A percentile compares a stretch with the other conserved stretches of the same genome.
These are phyloP conservation scores for Solanum dulcamara DNA, from an alignment of 257 asterid genomes.

Conservation along the genomic window DNA sequence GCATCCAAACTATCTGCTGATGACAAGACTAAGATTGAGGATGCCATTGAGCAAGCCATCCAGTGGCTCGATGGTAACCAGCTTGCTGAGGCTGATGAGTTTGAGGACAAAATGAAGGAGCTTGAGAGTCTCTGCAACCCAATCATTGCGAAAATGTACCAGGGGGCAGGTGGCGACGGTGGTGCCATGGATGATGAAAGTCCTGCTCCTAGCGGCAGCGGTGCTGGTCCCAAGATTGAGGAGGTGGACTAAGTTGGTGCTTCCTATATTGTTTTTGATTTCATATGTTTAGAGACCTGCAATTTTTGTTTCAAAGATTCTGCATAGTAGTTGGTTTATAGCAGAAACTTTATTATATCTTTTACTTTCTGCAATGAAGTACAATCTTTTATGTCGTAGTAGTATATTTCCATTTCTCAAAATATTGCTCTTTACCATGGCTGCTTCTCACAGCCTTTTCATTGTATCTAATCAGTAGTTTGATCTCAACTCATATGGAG, in stretches of 20 bases:
- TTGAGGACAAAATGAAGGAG: conserved; percentile 86
- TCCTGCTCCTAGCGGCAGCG: conserved; percentile 33
- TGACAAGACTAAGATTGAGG: conserved; percentile 67
- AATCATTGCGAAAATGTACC: conserved; percentile 76
- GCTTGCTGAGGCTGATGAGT: conserved; percentile 63
- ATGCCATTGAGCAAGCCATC: conserved; percentile 47
- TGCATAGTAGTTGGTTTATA: background rate
- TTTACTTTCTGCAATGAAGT: background rate
- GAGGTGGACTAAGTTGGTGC: conserved; percentile 53
- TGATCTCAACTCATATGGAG: too few relatives aligned
- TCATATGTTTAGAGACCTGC: background rate
- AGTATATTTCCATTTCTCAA: background rate
- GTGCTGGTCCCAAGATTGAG: conserved; percentile 78
- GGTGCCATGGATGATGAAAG: conserved; percentile 49
- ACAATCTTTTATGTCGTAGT: background rate
- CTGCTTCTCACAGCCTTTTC: background rate
- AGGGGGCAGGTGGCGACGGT: conserved; percentile 54
- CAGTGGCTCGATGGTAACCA: conserved; percentile 74
- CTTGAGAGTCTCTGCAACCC: conserved; percentile 77
- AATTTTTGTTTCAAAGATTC: background rate
- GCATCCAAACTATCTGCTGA: conserved; percentile 45
- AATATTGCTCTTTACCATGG: background rate
- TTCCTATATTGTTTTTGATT: background rate
- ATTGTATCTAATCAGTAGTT: too few relatives aligned
- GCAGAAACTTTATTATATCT: background rate